Base-by-base conservation (phyloP, 495 filamentous ascomycete species). In the Bacidia gigantensis region DNA sequence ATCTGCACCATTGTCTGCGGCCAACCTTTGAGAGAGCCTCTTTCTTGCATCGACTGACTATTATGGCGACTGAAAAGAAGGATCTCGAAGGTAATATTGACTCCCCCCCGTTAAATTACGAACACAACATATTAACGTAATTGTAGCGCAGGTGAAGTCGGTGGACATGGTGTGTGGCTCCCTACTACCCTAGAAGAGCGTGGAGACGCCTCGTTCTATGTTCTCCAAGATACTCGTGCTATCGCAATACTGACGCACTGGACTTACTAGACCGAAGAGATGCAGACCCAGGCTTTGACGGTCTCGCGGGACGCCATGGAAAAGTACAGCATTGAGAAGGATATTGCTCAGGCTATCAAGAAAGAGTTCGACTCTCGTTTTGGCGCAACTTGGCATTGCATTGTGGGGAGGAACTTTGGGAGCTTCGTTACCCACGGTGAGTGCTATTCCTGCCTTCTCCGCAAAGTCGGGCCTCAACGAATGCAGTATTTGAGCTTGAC, bases 351-450 rank as follows among this genome's bases (percentile, higher is more conserved):
- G 62, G 83, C 87, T 67, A 96, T 97, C 73, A 96, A 97, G 76
- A 86, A 87, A 71, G 89, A 89, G 86, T 92, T 94, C 59, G 87
- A 95, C 65, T 81, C 81, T 52, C 79, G 88, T 61, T 94, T 90
- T 72, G 87, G 90, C 23, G 86, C 87, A 54, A 95, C 87, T 59
- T 95, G 92, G 92, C 92, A 99, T 69, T 97, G 93, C 69, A 95
- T 99, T 54, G 92, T 97, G 11, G 92, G 92, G 39, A 78, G 93
- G 51, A 97, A 99, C 74, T 99, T 97, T 67, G 92, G 92, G 60
- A 96, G 90, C 71, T 99, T 95, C 59, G 93, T 99, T 41, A 99
- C 92, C 23, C 92, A 99, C 62, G 92, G 89, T 94, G 78, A 53
- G 75, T 38, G 23, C 3, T n/a, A 44, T 9, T 5, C 41, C 17